Base-by-base conservation (phyloP, 352 stramenopile genomes). In the Phytophthora rubi region DNA sequence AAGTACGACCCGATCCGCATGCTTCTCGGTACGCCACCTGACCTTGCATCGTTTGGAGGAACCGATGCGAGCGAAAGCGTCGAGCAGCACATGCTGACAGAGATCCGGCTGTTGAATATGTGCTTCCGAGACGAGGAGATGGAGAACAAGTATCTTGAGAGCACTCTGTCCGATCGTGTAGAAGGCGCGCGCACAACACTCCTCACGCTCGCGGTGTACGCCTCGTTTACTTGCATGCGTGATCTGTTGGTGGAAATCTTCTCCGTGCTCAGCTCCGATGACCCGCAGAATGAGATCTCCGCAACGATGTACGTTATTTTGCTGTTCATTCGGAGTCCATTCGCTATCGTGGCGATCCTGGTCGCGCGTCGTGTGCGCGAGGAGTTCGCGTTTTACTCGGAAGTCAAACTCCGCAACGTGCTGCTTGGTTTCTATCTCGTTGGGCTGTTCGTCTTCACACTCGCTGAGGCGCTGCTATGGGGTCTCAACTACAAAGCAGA, bases 91-190 rank as follows among this genome's bases (percentile, higher is more conserved):
- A 94, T 95, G 86, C 68, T 88, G 1, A 68, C 75, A 0, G 82
- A 94, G 66, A 92, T 93, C 45, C 76, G 86, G 12, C 39, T 77
- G 12, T 59, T 84, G 51, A 79, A 88, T 48, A 70, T 95, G 60
- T 71, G 76, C 26, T 95, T 95, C 62, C 77, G 86, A 28, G 79
- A 94, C 9, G 61, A 71, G 0, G 83, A 90, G 0, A 93, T 93
- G 82, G 88, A 95, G 60, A 71, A 81, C 54, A 92, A 84, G 52
- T 95, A 90, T 32, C 71, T 93, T 6, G 83, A 93, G 12, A 83
- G 56, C 5, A 95, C 88, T 13, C 57, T 93, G 0, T 65, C 64
- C 0, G 80, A 88, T 12, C 84, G 88, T 15, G 81, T 92, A 0
- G 83, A 91, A 68, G 88, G 85, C 8, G 84, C 86, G 3, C 83